phyloP scores from a whole-genome alignment of 2,329 filamentous ascomycete species.

The Dactylellina haptotyla region DNA sequence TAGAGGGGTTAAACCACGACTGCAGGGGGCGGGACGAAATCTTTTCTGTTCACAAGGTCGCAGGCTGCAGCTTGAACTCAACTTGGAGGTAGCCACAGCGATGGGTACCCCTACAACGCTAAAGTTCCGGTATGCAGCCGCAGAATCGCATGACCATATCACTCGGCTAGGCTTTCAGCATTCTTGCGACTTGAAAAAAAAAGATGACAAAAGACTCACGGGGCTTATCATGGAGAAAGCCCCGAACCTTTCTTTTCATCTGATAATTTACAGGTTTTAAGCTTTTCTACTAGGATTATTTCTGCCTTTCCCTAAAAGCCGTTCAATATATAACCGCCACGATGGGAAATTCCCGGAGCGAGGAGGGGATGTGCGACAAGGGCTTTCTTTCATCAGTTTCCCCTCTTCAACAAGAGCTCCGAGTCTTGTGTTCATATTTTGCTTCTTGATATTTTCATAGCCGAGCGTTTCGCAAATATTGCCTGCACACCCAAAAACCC shows the following conservation, averaged over 20 bases:
- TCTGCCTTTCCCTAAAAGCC: constrained; percentile 16
- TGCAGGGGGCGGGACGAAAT: constrained; percentile 54
- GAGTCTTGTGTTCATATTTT: constrained; percentile 29
- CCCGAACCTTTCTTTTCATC: constrained; percentile 35
- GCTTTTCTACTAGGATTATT: constrained; percentile 23
- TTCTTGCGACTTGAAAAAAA: constrained; percentile 27
- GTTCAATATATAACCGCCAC: constrained; percentile 50
- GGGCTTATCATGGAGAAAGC: constrained; percentile 12
- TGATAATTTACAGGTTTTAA: constrained; percentile 47
- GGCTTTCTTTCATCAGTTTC: constrained; percentile 24
- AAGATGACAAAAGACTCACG: constrained; percentile 43
- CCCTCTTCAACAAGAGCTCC: constrained; percentile 44
- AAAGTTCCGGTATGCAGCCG: constrained; percentile 39
- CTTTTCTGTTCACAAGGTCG: constrained; percentile 38
- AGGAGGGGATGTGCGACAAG: constrained; percentile 44
- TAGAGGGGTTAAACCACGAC: constrained; percentile 30
- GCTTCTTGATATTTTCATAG: constrained; percentile 30
- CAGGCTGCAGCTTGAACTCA: constrained; percentile 40
- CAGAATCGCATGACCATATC: constrained; percentile 54
- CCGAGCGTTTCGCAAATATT: constrained; percentile 28
- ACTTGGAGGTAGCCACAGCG: constrained; percentile 25
- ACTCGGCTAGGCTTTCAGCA: constrained; percentile 41
- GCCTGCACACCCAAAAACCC: constrained; percentile 1
- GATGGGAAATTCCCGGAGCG: constrained; percentile 43
- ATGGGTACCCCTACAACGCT: constrained; percentile 45